phyloP scores from a whole-genome alignment of 2,329 filamentous ascomycete genomes.

The Clonostachys sp. region DNA sequence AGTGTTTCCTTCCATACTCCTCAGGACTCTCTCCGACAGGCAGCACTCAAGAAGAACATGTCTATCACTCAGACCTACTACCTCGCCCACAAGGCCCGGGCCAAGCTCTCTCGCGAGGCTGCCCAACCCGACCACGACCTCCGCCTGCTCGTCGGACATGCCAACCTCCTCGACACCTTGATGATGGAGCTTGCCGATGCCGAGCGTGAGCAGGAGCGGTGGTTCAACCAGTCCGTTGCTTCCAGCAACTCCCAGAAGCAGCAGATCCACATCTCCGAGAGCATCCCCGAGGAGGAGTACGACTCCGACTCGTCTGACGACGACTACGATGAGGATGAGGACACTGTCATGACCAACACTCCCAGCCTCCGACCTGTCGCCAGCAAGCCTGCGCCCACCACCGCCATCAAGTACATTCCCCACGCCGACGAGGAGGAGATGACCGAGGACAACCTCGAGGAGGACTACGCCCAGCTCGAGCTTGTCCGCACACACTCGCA shows the following conservation, averaged over 20 bases:
- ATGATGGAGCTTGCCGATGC: conserved; percentile 91
- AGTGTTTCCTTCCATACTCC: no score
- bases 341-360: conserved; percentile 52
- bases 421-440: conserved; percentile 38
- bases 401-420: conserved; percentile 12
- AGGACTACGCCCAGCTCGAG: conserved; percentile 61
- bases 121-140: conserved; percentile 90
- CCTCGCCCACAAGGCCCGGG: conserved; percentile 91
- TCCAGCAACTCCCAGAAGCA: conserved; percentile 23
- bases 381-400: conserved; percentile 34
- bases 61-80: conserved; percentile 98
- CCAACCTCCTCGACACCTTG: conserved; percentile 93
- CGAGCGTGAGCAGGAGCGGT: conserved; percentile 91
- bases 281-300: conserved; percentile 55
- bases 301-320: conserved; percentile 49
- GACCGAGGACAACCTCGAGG: conserved; percentile 51
- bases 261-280: conserved; percentile 82
- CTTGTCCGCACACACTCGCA: conserved; percentile 68
- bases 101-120: conserved; percentile 93
- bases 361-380: conserved; percentile 34
- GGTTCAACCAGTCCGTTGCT: conserved; percentile 91
- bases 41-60: conserved; percentile 72
- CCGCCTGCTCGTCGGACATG: conserved; percentile 90
- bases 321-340: conserved; percentile 40
- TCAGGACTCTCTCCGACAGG: conserved; percentile 16